A percentile compares a stretch with the other conserved stretches of the same genome.
Evolutionary conservation across 2,329 filamentous ascomycete species (phyloP).

Genomic region (Colletotrichum acutatum): DNA sequence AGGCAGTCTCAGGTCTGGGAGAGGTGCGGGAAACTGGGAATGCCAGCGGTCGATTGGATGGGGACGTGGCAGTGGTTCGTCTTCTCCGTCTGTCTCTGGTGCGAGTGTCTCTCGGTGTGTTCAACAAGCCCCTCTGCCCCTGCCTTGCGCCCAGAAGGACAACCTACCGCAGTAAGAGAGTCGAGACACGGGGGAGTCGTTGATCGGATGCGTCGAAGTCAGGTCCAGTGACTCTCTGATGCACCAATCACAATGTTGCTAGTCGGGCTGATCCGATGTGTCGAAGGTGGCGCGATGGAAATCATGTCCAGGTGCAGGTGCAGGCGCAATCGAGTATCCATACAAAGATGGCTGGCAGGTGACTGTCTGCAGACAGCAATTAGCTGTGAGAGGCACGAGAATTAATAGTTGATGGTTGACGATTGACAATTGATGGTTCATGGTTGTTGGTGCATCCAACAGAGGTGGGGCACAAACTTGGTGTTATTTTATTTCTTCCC

Average conservation of each 20-base stretch:
- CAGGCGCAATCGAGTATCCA: too few relatives aligned
- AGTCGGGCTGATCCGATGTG: not conserved
- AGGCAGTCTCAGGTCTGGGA: not conserved
- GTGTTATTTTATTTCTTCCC: not conserved
- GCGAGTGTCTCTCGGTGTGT: not conserved
- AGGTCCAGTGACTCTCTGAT: not conserved
- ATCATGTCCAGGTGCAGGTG: not conserved
- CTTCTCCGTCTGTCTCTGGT: not conserved
- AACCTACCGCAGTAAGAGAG: not conserved
- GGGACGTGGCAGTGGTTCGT: not conserved
- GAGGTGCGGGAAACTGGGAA: not conserved
- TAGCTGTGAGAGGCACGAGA: not conserved
- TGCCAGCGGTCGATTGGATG: not conserved
- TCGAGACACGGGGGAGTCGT: not conserved
- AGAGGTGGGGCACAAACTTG: not conserved
- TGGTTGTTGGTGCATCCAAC: not conserved
- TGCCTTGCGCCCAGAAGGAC: not conserved
- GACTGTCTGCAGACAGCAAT: not conserved
- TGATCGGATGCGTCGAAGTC: not conserved
- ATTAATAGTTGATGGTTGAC: not conserved
- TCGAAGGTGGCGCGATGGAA: not conserved
- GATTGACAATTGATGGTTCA: not conserved
- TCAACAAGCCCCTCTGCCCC: not conserved
- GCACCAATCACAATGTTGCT: not conserved
- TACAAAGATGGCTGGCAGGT: not conserved